phyloP scores from a whole-genome alignment of 495 filamentous ascomycete species.

The Penicillium cataractarum region DNA sequence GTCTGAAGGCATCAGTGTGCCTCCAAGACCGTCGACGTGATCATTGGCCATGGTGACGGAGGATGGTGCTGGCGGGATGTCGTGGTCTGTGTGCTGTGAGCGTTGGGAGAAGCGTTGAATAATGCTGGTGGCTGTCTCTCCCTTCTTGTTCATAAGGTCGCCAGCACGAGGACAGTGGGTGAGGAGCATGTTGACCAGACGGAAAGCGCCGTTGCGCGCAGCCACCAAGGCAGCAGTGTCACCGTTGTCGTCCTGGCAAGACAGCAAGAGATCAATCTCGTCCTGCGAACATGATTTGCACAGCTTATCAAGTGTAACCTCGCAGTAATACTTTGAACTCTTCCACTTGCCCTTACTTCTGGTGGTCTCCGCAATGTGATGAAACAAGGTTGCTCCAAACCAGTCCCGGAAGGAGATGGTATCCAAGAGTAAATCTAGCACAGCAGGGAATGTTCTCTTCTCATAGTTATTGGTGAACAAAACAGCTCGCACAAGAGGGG shows the following conservation, averaged over 20 bases:
- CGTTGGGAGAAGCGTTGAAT: slow-evolving; percentile 57
- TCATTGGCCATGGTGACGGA: slow-evolving; percentile 51
- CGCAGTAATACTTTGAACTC: slow-evolving; percentile 88
- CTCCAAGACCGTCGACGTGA: slow-evolving; percentile 37
- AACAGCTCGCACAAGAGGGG: slow-evolving; percentile 91
- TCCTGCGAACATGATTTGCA: slow-evolving; percentile 65
- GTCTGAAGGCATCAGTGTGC: slow-evolving; percentile 29
- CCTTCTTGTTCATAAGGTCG: slow-evolving; percentile 77
- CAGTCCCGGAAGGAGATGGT: slow-evolving; percentile 77
- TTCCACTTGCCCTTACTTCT: slow-evolving; percentile 76
- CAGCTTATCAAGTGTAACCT: slow-evolving; percentile 84
- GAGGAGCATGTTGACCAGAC: slow-evolving; percentile 47
- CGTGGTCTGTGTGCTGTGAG: slow-evolving; percentile 35
- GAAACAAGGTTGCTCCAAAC: slow-evolving; percentile 82
- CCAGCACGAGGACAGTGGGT: slow-evolving; percentile 69
- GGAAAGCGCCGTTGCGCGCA: slow-evolving; percentile 63
- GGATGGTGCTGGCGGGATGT: slow-evolving; percentile 45
- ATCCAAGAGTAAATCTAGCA: slow-evolving; percentile 77
- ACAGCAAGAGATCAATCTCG: slow-evolving; percentile 68
- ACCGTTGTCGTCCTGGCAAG: slow-evolving; percentile 78
- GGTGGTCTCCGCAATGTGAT: slow-evolving; percentile 88
- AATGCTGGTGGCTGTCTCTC: slow-evolving; percentile 76
- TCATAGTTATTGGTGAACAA: slow-evolving; percentile 96
- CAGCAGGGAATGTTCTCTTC: slow-evolving; percentile 76
- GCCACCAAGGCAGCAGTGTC: slow-evolving; percentile 91